These are phyloP conservation scores for Fusarium sp. DNA, from an alignment of 2,329 filamentous ascomycete genomes.

Conservation along the genomic window DNA sequence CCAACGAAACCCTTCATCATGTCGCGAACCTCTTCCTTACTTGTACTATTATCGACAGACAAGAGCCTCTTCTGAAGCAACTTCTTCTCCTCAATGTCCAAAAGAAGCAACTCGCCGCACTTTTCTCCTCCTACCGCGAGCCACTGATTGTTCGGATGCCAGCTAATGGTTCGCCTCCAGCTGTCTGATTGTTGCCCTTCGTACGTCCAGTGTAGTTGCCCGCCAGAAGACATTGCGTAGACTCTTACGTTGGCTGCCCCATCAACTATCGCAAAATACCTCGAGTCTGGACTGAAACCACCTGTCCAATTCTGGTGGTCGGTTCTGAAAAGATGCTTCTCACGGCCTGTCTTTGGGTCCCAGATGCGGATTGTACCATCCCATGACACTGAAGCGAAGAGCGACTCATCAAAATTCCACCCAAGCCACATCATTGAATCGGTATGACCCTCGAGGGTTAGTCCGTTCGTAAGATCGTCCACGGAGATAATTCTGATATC, in stretches of 20 bases:
- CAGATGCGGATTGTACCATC: conserved; percentile 25
- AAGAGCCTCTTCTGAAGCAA: conserved; percentile 9
- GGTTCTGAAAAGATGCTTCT: conserved; percentile 17
- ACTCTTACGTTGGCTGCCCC: conserved; percentile 12
- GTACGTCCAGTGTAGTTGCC: conserved; percentile 2
- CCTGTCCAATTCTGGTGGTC: conserved; percentile 24
- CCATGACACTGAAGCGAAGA: conserved; percentile 31
- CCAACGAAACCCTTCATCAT: conserved; percentile 5
- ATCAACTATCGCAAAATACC: conserved; percentile 12
- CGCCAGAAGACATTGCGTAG: background rate
- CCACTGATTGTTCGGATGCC: conserved; percentile 22
- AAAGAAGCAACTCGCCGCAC: conserved; percentile 13
- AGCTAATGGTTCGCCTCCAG: conserved; percentile 20
- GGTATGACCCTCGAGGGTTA: conserved; percentile 10
- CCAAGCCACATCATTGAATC: conserved; percentile 29
- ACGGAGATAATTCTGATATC: conserved; percentile 10
- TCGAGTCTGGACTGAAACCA: conserved; percentile 14
- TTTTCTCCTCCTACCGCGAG: conserved; percentile 21
- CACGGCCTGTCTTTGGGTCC: conserved; percentile 6
- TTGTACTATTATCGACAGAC: conserved; percentile 8
- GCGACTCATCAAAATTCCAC: conserved; percentile 22
- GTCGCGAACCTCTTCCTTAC: background rate
- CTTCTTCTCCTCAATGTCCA: conserved; percentile 3
- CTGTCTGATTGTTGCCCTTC: background rate
- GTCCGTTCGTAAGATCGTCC: background rate